Base-by-base conservation (phyloP, 2,329 filamentous ascomycete species). In the Trichoderma lentiforme region DNA sequence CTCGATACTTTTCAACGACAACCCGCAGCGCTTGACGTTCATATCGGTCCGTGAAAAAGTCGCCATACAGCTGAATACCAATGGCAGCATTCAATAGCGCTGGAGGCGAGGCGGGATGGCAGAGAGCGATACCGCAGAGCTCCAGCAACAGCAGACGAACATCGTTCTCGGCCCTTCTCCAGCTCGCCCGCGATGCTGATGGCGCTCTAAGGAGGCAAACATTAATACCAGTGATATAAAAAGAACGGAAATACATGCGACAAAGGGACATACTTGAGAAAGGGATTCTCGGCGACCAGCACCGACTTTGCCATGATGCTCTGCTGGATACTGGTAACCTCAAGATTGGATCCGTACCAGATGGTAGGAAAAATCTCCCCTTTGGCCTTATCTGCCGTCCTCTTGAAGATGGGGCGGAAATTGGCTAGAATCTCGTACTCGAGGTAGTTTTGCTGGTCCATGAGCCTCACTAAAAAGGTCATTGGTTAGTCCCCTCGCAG, bases 1-100 rank as follows among this genome's bases (percentile, higher is more conserved):
- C 83, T 6, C 81, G 81, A 69, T 85, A 86, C 61, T 81, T 84
- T 63, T 86, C 84, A 5, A 82, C 81, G 3, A 83, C 83, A 0
- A 77, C 81, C 18, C 79, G 79, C 76, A 83, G 71, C 1, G 81
- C 82, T 24, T 76, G 75, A 1, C 81, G 76, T 71, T 83, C 82
- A 60, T 82, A 83, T 11, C 76, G 77, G 67, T 83, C 82, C 2
- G 81, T 83, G 72, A 83, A 83, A 61, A 82, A 83, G 65, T 83
- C 82, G 1, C 81, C 81, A 30, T 83, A 83, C n/a, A 83, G 72
- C 75, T 83, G 80, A 73, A 83, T 82, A 5, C 81, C 81, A 43
- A 83, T 80, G 0, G 80, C 80, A 0, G 82, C 80, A 7, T 83
- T 82, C 3, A 83, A 79, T 3, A 83, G 76, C 1, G 81, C 81